Base-by-base conservation (phyloP, 2,329 filamentous ascomycete genomes). In the Diaporthe ampelina region DNA sequence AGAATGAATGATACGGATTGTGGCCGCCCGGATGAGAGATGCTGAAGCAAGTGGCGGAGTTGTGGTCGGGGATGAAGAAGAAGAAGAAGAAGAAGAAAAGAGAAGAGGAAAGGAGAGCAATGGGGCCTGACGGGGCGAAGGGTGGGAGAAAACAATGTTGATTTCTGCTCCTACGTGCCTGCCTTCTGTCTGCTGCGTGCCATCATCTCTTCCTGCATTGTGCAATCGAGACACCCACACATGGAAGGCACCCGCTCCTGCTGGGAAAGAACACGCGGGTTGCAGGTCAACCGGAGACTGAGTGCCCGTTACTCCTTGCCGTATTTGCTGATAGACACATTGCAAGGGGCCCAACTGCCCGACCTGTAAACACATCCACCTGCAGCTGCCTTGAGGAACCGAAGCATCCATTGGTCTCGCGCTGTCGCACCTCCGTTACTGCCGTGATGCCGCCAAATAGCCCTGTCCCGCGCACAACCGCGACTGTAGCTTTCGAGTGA, bases 1-100 rank as follows among this genome's bases (percentile, higher is more conserved):
- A 45, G 29, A 54, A 37, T 43, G 19, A 37, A 35, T 73, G 70
- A 17, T 29, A 17, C 70, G 67, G 67, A 9, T 72, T 21, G 67
- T 61, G 32, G n/a, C 61, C 52, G 40, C 59, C 65, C 29, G 56
- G 65, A 70, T 29, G 72, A 50, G 32, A 57, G 21, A 50, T 45
- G 57, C 35, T 65, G 57, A 75, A 73, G 74, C 65, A 65, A 70
- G 56, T 35, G 63, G 35, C 63, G 10, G 57, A 61, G 56, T 54
- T 26, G 40, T 73, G 52, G 21, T 57, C 21, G 40, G 40, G 48
- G 52, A 58, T 37, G 74, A 52, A 26, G 70, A 63, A n/a, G 37
- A 26, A 37, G 37, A 26, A 37, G 63, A n/a, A 43, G 63, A 63
- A 15, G 48, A 50, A n/a, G 37, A 37, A 26, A 37, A n/a, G 63